Evolutionary conservation across 2,329 filamentous ascomycete species (phyloP).

Genomic region (Tolypocladium inflatum): DNA sequence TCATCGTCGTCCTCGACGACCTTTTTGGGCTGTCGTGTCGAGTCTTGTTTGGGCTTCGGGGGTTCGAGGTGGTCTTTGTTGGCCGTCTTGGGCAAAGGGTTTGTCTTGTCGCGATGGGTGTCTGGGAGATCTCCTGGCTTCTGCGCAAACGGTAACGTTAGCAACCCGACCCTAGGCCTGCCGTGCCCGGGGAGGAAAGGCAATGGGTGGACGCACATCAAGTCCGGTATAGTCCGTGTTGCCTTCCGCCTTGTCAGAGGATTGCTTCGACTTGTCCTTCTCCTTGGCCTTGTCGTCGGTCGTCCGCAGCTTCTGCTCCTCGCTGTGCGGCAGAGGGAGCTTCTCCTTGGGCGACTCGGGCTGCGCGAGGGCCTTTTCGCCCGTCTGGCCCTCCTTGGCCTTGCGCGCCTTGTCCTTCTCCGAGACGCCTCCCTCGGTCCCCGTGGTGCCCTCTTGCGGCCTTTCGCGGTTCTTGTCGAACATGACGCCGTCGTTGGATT

Average conservation of each 20-base stretch:
- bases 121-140: slow-evolving; percentile 76
- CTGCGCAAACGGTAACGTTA: slow-evolving; percentile 30
- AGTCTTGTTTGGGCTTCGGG: slow-evolving; percentile 8
- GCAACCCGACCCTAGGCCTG: neutral
- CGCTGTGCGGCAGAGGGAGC: slow-evolving; percentile 71
- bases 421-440: slow-evolving; percentile 81
- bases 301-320: slow-evolving; percentile 56
- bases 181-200: neutral
- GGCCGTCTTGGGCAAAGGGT: slow-evolving; percentile 56
- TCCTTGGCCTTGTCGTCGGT: slow-evolving; percentile 31
- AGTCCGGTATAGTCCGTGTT: slow-evolving; percentile 25
- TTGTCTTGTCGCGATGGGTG: slow-evolving; percentile 65
- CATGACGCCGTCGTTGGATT: slow-evolving; percentile 77
- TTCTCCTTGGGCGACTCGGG: slow-evolving; percentile 80
- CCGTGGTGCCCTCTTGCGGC: slow-evolving; percentile 78
- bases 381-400: slow-evolving; percentile 55
- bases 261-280: slow-evolving; percentile 27
- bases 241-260: slow-evolving; percentile 29
- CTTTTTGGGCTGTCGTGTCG: slow-evolving; percentile 17
- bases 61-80: slow-evolving; percentile 56
- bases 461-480: slow-evolving; percentile 69
- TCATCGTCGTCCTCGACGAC: slow-evolving; percentile 27
- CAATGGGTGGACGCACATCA: slow-evolving; percentile 15
- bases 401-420: slow-evolving; percentile 74
- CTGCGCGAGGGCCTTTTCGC: slow-evolving; percentile 59